These are phyloP conservation scores for Nannochloris sp. DNA, from an alignment of 139 green algal genomes.

Conservation along the genomic window DNA sequence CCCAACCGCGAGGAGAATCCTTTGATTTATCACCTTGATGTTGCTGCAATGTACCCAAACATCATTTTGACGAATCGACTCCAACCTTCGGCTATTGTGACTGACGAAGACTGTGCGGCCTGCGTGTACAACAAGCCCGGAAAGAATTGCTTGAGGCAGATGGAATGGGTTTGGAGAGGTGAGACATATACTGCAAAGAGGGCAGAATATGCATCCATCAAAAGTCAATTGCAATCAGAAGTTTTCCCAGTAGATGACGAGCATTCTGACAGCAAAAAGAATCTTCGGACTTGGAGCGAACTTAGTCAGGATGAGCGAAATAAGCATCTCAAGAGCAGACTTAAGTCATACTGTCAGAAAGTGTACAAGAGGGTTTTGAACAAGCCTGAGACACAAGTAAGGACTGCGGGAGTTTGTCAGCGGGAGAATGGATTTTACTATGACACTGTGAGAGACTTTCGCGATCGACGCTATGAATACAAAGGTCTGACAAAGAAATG, in stretches of 20 bases:
- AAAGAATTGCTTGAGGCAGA: conserved; percentile 86
- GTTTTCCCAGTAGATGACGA: conserved; percentile 44
- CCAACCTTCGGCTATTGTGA: conserved; percentile 75
- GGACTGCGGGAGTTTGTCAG: conserved; percentile 81
- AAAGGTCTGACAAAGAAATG: conserved; percentile 92
- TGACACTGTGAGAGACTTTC: conserved; percentile 90
- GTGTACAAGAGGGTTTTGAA: conserved; percentile 95
- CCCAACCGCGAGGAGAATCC: conserved; percentile 77
- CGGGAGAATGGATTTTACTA: conserved; percentile 97
- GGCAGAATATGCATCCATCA: conserved; percentile 70
- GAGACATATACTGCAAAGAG: conserved; percentile 69
- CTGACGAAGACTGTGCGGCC: conserved; percentile 85
- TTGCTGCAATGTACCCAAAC: conserved; percentile 99
- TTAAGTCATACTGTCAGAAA: conserved; percentile 95
- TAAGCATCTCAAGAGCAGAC: conserved; percentile 75
- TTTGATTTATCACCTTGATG: conserved; percentile 97
- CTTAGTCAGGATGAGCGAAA: conserved; percentile 48
- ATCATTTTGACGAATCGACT: conserved; percentile 97
- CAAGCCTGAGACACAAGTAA: conserved; percentile 81
- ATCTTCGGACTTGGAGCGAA: conserved; percentile 29
- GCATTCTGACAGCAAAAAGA: conserved; percentile 5
- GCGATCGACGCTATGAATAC: conserved; percentile 96
- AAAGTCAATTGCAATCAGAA: conserved; percentile 72
- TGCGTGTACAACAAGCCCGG: conserved; percentile 92
- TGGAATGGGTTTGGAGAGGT: conserved; percentile 95